Conservation (phyloP, 1,284 basidiomycete species). For the Papiliotrema flavescens region DNA sequence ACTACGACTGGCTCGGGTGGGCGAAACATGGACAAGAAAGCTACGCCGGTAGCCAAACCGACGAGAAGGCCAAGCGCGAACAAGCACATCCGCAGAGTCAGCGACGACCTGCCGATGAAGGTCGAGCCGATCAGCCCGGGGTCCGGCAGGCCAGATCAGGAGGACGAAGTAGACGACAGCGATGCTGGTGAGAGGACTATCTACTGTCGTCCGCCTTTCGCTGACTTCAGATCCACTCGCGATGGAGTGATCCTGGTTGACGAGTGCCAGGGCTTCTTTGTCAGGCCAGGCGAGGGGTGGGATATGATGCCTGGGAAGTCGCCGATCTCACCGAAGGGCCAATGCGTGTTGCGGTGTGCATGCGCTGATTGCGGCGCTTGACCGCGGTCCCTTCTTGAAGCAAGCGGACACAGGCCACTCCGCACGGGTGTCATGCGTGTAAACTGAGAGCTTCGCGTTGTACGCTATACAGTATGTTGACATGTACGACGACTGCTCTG, state of each 20-base stretch:
- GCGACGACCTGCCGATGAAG: conserved; percentile 10
- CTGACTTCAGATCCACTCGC: conserved; percentile 12
- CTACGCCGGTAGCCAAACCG: neutral
- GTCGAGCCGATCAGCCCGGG: conserved; percentile 13
- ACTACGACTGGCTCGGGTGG: neutral
- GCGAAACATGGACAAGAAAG: neutral
- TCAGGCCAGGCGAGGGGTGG: too few relatives aligned
- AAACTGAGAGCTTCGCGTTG: too few relatives aligned
- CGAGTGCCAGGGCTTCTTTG: too few relatives aligned
- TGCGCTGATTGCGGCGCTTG: too few relatives aligned
- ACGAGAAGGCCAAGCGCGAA: neutral
- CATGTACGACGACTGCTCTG: too few relatives aligned
- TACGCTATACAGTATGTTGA: too few relatives aligned
- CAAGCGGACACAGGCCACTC: too few relatives aligned
- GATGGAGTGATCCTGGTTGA: neutral
- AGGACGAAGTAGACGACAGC: conserved; percentile 5
- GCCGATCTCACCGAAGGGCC: too few relatives aligned
- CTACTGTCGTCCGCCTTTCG: neutral
- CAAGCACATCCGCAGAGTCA: neutral
- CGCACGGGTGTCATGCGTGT: too few relatives aligned
- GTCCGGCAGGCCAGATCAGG: neutral
- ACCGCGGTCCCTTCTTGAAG: too few relatives aligned
- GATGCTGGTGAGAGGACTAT: conserved; percentile 25
- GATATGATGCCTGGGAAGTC: neutral
- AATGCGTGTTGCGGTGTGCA: too few relatives aligned